A percentile compares a stretch with the other conserved stretches of the same genome.
Evolutionary conservation across 768 basidiomycete genomes (phyloP).

Genomic region (Trametes cingulata): DNA sequence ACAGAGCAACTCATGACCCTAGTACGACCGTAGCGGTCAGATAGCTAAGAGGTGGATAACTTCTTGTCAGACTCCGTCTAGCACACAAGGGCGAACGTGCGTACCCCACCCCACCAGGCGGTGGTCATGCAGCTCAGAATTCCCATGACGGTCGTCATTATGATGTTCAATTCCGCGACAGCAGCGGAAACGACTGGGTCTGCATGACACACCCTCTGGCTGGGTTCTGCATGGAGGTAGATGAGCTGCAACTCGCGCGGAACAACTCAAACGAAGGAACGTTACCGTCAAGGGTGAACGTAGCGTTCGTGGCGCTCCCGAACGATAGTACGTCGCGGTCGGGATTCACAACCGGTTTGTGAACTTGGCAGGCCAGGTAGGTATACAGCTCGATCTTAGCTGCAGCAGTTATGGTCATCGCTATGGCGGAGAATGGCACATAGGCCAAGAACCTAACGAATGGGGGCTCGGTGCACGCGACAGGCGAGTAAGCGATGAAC

Average conservation of each 20-base stretch:
- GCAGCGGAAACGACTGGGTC: conserved; percentile 77
- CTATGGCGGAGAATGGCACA: conserved; percentile 56
- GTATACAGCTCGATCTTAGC: conserved; percentile 77
- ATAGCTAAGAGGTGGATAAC: conserved; percentile 46
- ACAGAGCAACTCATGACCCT: conserved; percentile 61
- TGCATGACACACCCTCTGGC: conserved; percentile 46
- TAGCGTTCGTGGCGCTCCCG: not conserved
- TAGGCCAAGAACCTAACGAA: conserved; percentile 54
- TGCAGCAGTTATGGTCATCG: conserved; percentile 58
- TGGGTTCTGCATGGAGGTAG: not conserved
- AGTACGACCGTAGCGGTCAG: conserved; percentile 76
- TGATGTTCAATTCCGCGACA: conserved; percentile 63
- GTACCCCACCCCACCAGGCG: conserved; percentile 83
- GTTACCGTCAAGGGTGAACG: not conserved
- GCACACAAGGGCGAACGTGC: conserved; percentile 28
- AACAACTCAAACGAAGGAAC: not conserved
- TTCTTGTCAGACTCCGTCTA: not conserved
- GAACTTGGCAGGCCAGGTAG: conserved; percentile 66
- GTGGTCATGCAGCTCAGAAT: conserved; percentile 76
- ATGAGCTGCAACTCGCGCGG: not conserved
- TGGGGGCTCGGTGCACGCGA: not conserved
- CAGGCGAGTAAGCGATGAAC: not conserved
- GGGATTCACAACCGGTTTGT: conserved; percentile 52
- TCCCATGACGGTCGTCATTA: conserved; percentile 65
- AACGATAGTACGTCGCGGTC: conserved; percentile 16